phyloP scores from a whole-genome alignment of 306 rosid genomes.

The Trifolium pratense region DNA sequence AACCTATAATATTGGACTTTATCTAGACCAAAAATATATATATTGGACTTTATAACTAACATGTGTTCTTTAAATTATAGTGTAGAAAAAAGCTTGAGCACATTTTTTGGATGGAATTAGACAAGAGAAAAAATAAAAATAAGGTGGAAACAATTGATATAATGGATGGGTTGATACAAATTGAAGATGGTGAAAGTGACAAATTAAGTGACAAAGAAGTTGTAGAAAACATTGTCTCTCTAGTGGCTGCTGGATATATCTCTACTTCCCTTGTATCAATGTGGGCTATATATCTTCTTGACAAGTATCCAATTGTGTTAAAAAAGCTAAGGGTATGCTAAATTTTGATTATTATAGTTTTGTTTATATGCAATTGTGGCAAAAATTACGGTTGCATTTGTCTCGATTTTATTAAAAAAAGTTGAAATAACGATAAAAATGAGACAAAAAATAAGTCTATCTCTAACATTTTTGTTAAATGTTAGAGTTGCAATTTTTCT shows the following conservation, averaged over 20 bases:
- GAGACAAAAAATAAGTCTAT: too few relatives aligned
- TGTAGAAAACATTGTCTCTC: constrained; percentile 50
- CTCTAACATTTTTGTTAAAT: too few relatives aligned
- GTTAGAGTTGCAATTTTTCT: too few relatives aligned
- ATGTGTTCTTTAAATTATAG: constrained; percentile 1
- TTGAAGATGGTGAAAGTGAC: constrained; percentile 49
- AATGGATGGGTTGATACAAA: constrained; percentile 59
- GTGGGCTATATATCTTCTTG: constrained; percentile 55
- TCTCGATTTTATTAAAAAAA: too few relatives aligned
- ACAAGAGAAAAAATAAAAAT: constrained; percentile 41
- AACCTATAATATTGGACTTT: not conserved
- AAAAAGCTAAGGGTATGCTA: constrained; percentile 38
- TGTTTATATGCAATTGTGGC: not conserved
- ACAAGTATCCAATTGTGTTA: constrained; percentile 50
- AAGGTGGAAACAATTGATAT: constrained; percentile 37
- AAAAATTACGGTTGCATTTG: not conserved
- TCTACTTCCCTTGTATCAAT: constrained; percentile 42
- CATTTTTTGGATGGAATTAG: constrained; percentile 48
- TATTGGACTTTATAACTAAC: not conserved
- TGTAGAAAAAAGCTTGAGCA: constrained; percentile 51
- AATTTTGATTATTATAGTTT: too few relatives aligned
- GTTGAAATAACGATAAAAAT: not conserved
- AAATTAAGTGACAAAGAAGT: constrained; percentile 51
- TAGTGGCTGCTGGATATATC: constrained; percentile 47
- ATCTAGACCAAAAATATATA: too few relatives aligned